Base-by-base conservation (phyloP, 805 yeast species). In the Metschnikowia baotianmanensis region DNA sequence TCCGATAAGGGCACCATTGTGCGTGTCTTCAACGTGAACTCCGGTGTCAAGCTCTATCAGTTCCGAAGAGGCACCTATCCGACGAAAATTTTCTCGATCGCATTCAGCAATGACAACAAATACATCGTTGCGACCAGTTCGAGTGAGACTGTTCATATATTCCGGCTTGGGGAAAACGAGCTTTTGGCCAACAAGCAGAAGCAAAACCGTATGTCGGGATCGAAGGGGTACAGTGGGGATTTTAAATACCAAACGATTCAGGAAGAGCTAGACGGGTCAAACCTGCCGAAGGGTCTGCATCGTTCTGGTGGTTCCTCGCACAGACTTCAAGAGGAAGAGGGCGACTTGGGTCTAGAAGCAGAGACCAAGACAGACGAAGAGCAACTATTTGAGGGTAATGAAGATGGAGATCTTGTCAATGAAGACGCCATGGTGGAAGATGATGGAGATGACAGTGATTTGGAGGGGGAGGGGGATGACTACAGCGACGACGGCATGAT, bases 111-210 rank as follows among this genome's bases (percentile, higher is more conserved):
- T 19, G 84, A 85, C 47, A 82, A 85, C 45, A 71, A 72, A 12
- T 77, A 83, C 47, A 67, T 93, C 22, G 77, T 87, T n/a, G 96
- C 91, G 19, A 79, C 91, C 9, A 83, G 95, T 20, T 80, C 95
- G 2, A 87, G 95, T 16, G 95, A 86, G 31, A 93, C 99, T 0
- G 90, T 93, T 17, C 99, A 93, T 61, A 80, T 93, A 27, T 93
- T 91, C 71, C 75, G 89, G 43, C 62, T 90, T 38, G 85, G 80
- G 1, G 79, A 74, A 23, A 72, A 67, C 11, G 74, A 69, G 52
- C 61, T 72, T 2, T 52, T 69, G 32, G 70, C 59, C 20, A 64
- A 52, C 37, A 69, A 67, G 44, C 71, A 67, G 34, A 58, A 57
- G 36, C 52, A 56, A 27, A 63, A 58, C 36, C 52, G 57, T 32